These are phyloP conservation scores for Lagenidium sp. DNA, from an alignment of 352 stramenopile species.

Conservation along the genomic window DNA sequence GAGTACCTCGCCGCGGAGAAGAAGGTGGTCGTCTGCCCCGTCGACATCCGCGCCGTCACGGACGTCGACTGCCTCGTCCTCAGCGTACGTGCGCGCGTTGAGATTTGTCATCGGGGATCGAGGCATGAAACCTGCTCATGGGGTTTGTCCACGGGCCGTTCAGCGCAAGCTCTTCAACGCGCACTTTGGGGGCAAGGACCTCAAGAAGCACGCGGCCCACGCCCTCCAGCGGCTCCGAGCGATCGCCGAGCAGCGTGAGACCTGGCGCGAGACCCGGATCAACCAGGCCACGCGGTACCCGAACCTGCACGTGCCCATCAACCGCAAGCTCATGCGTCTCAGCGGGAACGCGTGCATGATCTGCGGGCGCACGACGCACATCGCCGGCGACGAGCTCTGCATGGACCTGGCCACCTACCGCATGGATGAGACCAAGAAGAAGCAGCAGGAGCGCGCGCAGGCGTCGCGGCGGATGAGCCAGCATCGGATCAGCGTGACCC, in stretches of 20 bases:
- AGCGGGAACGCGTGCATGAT: conserved; percentile 74
- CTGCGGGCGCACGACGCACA: conserved; percentile 56
- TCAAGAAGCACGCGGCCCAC: conserved; percentile 44
- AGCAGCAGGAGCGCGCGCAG: conserved; percentile 30
- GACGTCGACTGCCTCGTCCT: conserved; percentile 70
- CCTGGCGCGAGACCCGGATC: conserved; percentile 68
- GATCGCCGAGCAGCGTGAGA: conserved; percentile 48
- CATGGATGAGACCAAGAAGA: conserved; percentile 58
- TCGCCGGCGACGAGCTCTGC: conserved; percentile 72
- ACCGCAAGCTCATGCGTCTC: conserved; percentile 76
- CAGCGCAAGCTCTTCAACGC: conserved; percentile 70
- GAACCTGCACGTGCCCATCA: conserved; percentile 62
- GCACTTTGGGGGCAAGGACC: conserved; percentile 54
- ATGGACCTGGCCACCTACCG: conserved; percentile 62
- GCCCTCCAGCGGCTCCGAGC: conserved; percentile 33
- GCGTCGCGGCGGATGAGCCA: conserved; percentile 25
- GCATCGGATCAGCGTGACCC: conserved; percentile 39
- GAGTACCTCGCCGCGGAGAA: conserved; percentile 73
- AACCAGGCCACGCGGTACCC: conserved; percentile 62
- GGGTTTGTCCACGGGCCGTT: not conserved
- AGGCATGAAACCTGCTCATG: not conserved
- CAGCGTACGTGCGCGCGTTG: conserved; percentile 24
- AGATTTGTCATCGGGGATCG: not conserved
- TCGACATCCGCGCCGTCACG: conserved; percentile 64
- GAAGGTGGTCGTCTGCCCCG: conserved; percentile 50